A percentile compares a stretch with the other conserved stretches of the same genome.
Conservation (phyloP, 495 filamentous ascomycete species). For the Xylaria nigripes region DNA sequence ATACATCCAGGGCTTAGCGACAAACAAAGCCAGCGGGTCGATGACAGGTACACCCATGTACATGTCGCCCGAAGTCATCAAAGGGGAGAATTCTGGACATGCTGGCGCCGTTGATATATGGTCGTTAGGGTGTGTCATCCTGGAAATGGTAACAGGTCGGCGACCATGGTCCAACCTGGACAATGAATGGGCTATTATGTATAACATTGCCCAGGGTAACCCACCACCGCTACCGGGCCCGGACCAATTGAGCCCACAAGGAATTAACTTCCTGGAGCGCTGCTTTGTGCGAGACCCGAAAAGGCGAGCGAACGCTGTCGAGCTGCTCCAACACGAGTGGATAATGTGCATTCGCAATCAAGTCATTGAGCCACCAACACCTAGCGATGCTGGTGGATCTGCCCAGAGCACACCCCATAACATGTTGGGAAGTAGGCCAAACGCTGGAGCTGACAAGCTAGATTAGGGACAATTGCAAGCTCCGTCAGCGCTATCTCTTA, state of each 20-base stretch:
- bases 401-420: conserved; percentile 31
- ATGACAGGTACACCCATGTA: conserved; percentile 99
- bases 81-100: conserved; percentile 66
- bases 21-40: conserved; percentile 68
- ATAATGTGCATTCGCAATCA: conserved; percentile 57
- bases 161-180: conserved; percentile 95
- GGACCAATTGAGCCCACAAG: conserved; percentile 76
- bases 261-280: conserved; percentile 78
- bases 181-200: conserved; percentile 99
- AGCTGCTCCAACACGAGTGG: conserved; percentile 94
- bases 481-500: conserved; percentile 13
- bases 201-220: conserved; percentile 97
- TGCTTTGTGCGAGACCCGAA: conserved; percentile 85
- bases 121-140: conserved; percentile 93
- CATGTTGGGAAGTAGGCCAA: conserved; percentile 17
- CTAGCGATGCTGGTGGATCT: conserved; percentile 38
- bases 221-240: conserved; percentile 70
- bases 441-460: conserved; percentile 22
- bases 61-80: conserved; percentile 99
- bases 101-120: conserved; percentile 90
- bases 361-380: conserved; percentile 48
- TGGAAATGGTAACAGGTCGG: conserved; percentile 94
- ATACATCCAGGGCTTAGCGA: conserved; percentile 52
- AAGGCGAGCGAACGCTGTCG: conserved; percentile 71
- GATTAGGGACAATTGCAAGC: conserved; percentile 22